Evolutionary conservation across 1,139 yeast species (phyloP).

Genomic region (Chernovozyma sophiae-reginae): DNA sequence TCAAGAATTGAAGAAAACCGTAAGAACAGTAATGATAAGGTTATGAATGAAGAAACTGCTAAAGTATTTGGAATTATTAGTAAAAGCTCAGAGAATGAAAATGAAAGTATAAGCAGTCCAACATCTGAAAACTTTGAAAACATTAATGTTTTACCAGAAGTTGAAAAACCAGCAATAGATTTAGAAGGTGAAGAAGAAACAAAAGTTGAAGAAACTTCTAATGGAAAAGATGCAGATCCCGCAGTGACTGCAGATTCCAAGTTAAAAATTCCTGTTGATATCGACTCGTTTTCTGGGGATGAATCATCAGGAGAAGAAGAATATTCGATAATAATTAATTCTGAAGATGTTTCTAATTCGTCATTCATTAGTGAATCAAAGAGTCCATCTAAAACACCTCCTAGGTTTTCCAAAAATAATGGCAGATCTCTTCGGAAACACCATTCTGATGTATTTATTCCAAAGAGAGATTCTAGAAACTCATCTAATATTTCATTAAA

Average conservation of each 20-base stretch:
- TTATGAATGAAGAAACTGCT: constrained; percentile 41
- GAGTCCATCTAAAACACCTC: constrained; percentile 1
- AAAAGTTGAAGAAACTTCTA: constrained; percentile 3
- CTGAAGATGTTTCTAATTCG: constrained; percentile 24
- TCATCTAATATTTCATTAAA: constrained; percentile 25
- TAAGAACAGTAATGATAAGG: constrained; percentile 11
- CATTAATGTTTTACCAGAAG: constrained; percentile 3
- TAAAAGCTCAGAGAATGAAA: constrained; percentile 8
- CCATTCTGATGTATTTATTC: constrained; percentile 10
- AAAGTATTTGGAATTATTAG: constrained; percentile 45
- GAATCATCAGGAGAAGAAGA: constrained; percentile 33
- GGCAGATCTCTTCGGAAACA: constrained; percentile 1
- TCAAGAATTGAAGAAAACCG: constrained; percentile 8
- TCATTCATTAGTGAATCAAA: constrained; percentile 2
- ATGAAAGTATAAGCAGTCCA: constrained; percentile 2
- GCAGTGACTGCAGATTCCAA: background rate
- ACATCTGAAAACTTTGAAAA: constrained; percentile 5
- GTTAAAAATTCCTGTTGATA: background rate
- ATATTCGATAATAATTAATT: constrained; percentile 40
- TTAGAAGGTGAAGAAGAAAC: constrained; percentile 7
- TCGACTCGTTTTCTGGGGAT: background rate
- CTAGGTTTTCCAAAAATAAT: background rate
- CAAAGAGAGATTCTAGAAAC: constrained; percentile 16
- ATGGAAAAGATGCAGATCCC: constrained; percentile 1
- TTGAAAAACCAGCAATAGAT: constrained; percentile 2